Base-by-base conservation (phyloP, 768 basidiomycete species). In the Aureoboletus auriporus region DNA sequence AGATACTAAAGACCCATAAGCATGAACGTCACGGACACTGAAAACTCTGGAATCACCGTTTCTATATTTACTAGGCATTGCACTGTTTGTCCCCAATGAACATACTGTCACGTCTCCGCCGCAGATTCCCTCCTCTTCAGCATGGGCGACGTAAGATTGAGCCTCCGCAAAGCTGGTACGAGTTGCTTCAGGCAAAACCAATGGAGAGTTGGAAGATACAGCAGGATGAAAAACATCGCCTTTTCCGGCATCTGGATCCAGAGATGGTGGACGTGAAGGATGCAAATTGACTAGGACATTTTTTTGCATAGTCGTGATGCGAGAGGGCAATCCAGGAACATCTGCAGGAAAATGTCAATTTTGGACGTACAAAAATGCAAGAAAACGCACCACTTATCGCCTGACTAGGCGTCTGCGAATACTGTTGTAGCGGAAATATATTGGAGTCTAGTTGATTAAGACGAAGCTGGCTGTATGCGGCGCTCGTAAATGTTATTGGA, bases 21-120 rank as follows among this genome's bases (percentile, higher is more conserved):
- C 35, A 2, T n/a, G 13, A 28, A 14, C 3, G n/a, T 40, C 17
- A 6, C 2, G 13, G 6, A 3, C 7, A 34, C 17, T 13, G 16
- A 29, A 35, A 49, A 33, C 29, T 31, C 56, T 75, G 34, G 43
- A 26, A 20, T 51, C 35, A 91, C 91, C 89, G 64, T 96, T 97
- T 48, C 95, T 79, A 57, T 91, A 91, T 63, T 84, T 89, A 34
- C 77, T 84, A 1, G 94, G 91, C 35, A 89, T 64, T 0, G 91
- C 85, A 59, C 92, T 94, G 2, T 89, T 89, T 0, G 95, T 97
- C 3, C 95, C 95, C 6, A 98, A 72, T 2, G 93, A 77, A 8
- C 88, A 77, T 38, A 97, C 70, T 8, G 66, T 68, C 8, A 97
- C 77, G 41, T 88, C 77, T 35, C 79, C 76, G 2, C 89, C 90